Conservation (phyloP, 352 stramenopile genomes). For the Plasmopara viticola region DNA sequence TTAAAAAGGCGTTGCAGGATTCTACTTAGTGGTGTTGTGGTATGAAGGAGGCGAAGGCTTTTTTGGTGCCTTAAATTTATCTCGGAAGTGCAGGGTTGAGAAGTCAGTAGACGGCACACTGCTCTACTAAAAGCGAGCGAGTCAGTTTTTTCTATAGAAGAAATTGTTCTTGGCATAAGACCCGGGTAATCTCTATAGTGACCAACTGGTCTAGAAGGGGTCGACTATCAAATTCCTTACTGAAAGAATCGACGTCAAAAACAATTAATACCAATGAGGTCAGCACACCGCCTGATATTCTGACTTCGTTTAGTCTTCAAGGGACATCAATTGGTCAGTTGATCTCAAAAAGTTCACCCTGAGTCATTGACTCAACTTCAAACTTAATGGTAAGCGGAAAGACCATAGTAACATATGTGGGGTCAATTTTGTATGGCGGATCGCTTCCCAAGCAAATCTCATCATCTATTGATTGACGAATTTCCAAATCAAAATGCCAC, state of each 20-base stretch:
- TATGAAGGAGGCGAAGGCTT: neutral
- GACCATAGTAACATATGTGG: neutral
- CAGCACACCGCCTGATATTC: too few relatives aligned
- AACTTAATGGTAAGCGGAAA: neutral
- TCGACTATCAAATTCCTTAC: neutral
- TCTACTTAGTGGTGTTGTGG: neutral
- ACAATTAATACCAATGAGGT: too few relatives aligned
- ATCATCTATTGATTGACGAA: too few relatives aligned
- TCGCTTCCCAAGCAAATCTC: neutral
- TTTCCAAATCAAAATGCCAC: too few relatives aligned
- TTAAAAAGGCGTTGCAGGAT: neutral
- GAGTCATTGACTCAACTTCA: conserved; percentile 1
- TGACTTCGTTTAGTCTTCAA: too few relatives aligned
- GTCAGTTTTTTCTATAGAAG: neutral
- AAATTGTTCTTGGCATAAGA: neutral
- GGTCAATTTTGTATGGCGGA: neutral
- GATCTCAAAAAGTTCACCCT: neutral
- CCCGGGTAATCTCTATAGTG: neutral
- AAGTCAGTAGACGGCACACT: neutral
- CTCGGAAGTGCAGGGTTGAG: neutral
- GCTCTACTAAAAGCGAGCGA: neutral
- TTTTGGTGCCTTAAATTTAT: neutral
- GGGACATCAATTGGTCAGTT: too few relatives aligned
- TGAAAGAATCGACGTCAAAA: neutral
- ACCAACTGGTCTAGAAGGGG: neutral